Evolutionary conservation across 306 rosid species (phyloP).

Genomic region (Lithocarpus polystachyus): DNA sequence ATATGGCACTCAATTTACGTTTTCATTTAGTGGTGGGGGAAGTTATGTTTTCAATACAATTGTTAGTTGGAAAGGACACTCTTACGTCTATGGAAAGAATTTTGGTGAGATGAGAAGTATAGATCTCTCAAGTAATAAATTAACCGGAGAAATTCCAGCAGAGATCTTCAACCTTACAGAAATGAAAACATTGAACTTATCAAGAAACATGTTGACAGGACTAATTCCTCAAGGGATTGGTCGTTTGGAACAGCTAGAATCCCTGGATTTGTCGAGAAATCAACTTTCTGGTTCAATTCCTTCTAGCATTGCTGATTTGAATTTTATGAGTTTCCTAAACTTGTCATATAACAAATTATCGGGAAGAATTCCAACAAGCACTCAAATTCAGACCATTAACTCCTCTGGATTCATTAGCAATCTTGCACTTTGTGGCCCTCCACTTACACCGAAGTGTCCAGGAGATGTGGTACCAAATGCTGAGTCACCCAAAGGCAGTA

Average conservation of each 20-base stretch:
- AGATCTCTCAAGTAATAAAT: slow-evolving; percentile 34
- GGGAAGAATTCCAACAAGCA: slow-evolving; percentile 15
- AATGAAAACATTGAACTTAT: slow-evolving; percentile 15
- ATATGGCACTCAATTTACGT: no score
- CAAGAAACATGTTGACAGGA: slow-evolving; percentile 22
- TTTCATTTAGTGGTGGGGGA: accelerated
- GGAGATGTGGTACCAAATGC: neutral
- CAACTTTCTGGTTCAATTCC: slow-evolving; percentile 25
- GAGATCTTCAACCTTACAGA: neutral
- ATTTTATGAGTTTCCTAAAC: neutral
- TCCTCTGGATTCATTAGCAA: slow-evolving; percentile 18
- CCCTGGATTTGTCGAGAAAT: slow-evolving; percentile 30
- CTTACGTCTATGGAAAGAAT: neutral
- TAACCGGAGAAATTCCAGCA: slow-evolving; percentile 20
- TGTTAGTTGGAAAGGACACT: slow-evolving; percentile 24
- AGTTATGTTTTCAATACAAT: neutral
- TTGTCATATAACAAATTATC: slow-evolving; percentile 24
- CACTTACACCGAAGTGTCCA: slow-evolving; percentile 11
- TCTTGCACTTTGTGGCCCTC: slow-evolving; percentile 24
- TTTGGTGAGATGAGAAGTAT: slow-evolving; percentile 9
- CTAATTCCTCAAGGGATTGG: slow-evolving; percentile 11
- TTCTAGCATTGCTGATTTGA: neutral
- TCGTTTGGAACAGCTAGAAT: slow-evolving; percentile 13
- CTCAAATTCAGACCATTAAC: slow-evolving; percentile 19
- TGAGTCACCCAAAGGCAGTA: neutral